These are phyloP conservation scores for Tetracentron sinense DNA, from an alignment of 164 flowering plant genomes.

Conservation along the genomic window DNA sequence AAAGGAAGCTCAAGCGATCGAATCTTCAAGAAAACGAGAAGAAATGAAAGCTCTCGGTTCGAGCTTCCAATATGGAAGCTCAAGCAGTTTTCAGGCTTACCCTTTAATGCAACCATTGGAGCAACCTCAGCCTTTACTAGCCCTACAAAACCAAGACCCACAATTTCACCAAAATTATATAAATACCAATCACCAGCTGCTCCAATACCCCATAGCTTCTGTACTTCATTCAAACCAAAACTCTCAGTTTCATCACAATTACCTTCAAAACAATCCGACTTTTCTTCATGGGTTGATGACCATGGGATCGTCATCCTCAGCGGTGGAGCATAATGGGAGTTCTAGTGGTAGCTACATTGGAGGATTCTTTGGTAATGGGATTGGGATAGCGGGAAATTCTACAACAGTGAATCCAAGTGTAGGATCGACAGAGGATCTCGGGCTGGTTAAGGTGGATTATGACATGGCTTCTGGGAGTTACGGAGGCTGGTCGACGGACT, in stretches of 20 bases:
- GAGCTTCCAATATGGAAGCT: slow-evolving; percentile 27
- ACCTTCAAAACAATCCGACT: slow-evolving; percentile 38
- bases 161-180: slow-evolving; percentile 34
- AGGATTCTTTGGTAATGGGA: slow-evolving; percentile 32
- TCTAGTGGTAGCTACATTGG: slow-evolving; percentile 28
- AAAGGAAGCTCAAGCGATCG: slow-evolving; percentile 67
- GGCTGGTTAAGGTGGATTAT: slow-evolving; percentile 58
- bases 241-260: slow-evolving; percentile 31
- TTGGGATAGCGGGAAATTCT: slow-evolving; percentile 30
- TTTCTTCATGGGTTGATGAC: slow-evolving; percentile 43
- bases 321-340: slow-evolving; percentile 31
- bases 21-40: slow-evolving; percentile 55
- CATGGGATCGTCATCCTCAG: slow-evolving; percentile 34
- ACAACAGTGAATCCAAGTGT: slow-evolving; percentile 19
- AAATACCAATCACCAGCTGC: slow-evolving; percentile 46
- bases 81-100: slow-evolving; percentile 36
- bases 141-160: slow-evolving; percentile 44
- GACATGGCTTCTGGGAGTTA: slow-evolving; percentile 48
- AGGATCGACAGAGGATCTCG: slow-evolving; percentile 21
- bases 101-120: slow-evolving; percentile 37
- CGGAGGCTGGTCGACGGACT: slow-evolving; percentile 49
- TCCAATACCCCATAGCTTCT: slow-evolving; percentile 30
- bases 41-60: slow-evolving; percentile 53
- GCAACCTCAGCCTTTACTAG: slow-evolving; percentile 39
- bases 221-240: slow-evolving; percentile 17